Base-by-base conservation (phyloP, 805 yeast genomes). In the Pichia californica region DNA sequence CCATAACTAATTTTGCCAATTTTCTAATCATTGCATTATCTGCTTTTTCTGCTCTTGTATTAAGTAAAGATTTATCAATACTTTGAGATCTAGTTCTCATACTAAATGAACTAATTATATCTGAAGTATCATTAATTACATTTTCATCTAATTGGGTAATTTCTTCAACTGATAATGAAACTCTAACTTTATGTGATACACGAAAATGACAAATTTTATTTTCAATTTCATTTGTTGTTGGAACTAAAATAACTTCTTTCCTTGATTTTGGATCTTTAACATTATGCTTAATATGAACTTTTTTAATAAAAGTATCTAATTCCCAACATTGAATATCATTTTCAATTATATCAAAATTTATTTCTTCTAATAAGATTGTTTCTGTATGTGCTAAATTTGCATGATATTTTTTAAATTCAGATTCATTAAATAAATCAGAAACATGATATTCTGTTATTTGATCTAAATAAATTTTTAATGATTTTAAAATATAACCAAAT, bases 381-480 rank as follows among this genome's bases (percentile, higher is more conserved):
- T 56, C 58, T 11, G 44, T 43, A 21, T 47, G 38, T 6, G 40
- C 35, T 16, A 52, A 31, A 23, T 40, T 19, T 7, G 41, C 6
- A 31, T 48, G 37, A 34, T 42, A 41, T 13, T 30, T 26, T 2
- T 20, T 10, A 18, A 13, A 32, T 25, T 41, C 40, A 6, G 19
- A 14, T 20, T 33, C 34, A 3, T 32, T 19, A 5, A 45, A 20
- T 4, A 11, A n/a, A 25, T 37, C 26, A 14, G 14, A 33, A 11
- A 33, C 31, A 13, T 47, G 36, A 37, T 56, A 54, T 8, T 43
- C 41, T 11, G 61, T 46, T 7, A 45, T 43, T 49, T 63, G 67
- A 14, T 46, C 37, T 8, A 63, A 46, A 4, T 34, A 38, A 14
- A 60, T 45, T 25, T 45, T 57, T 10, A 63, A 33, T 2, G 49